These are phyloP conservation scores for thale cress (Arabidopsis thaliana) DNA, from an alignment of 345 rosid genomes.

Conservation along the genomic window DNA sequence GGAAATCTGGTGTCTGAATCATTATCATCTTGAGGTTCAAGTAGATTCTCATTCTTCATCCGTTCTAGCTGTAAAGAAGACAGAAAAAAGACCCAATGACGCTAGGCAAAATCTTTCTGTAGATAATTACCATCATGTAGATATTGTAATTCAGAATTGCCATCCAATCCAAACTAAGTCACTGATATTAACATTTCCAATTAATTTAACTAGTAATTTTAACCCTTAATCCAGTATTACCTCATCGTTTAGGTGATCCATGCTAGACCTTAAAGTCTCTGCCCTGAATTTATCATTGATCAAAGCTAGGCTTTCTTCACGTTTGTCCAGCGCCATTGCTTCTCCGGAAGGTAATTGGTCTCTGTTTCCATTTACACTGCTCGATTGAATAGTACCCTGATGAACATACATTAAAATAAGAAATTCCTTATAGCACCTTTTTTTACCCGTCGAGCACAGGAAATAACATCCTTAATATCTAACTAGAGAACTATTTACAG, in stretches of 20 bases:
- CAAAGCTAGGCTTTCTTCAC: constrained; percentile 57
- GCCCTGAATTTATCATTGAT: constrained; percentile 68
- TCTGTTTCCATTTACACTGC: constrained; percentile 51
- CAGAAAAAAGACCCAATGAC: constrained; percentile 6
- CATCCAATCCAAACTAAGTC: not conserved
- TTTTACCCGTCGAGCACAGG: not conserved
- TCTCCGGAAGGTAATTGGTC: constrained; percentile 48
- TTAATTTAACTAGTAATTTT: not conserved
- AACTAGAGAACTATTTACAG: constrained; percentile 12
- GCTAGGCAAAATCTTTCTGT: not conserved
- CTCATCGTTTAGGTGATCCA: constrained; percentile 91
- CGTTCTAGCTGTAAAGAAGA: constrained; percentile 72
- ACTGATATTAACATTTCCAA: not conserved
- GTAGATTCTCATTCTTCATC: constrained; percentile 93
- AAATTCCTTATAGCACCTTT: not conserved
- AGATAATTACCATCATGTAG: not conserved
- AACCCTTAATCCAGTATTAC: constrained; percentile 45
- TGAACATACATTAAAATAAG: constrained; percentile 16
- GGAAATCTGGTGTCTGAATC: constrained; percentile 63
- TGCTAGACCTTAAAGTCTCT: constrained; percentile 74
- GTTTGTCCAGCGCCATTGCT: constrained; percentile 49
- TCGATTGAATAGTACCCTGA: constrained; percentile 59
- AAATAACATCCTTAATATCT: not conserved
- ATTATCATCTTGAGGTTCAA: constrained; percentile 55
- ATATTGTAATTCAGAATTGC: constrained; percentile 9